Evolutionary conservation across 2,329 filamentous ascomycete genomes (phyloP).

Genomic region (Fusarium buharicum): DNA sequence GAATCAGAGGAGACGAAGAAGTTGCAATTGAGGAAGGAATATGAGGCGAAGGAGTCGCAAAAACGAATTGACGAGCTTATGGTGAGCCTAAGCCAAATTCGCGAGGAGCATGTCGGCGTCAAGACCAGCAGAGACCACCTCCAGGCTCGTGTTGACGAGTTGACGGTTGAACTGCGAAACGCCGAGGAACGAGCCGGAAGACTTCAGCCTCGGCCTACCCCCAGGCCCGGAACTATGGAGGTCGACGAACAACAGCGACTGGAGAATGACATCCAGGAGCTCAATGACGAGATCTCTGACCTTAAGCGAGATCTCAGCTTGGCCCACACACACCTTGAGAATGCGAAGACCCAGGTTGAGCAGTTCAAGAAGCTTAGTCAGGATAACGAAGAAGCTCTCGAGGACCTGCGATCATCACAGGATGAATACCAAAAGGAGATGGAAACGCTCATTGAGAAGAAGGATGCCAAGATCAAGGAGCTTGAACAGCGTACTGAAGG

Average conservation of each 20-base stretch:
- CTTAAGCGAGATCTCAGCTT: constrained; percentile 88
- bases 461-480: constrained; percentile 82
- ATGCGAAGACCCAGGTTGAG: constrained; percentile 81
- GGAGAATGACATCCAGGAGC: constrained; percentile 77
- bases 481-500: constrained; percentile 86
- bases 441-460: constrained; percentile 78
- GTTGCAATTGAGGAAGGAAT: constrained; percentile 84
- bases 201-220: constrained; percentile 81
- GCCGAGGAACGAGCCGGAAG: constrained; percentile 88
- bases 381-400: constrained; percentile 85
- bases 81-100: constrained; percentile 78
- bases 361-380: constrained; percentile 91
- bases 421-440: constrained; percentile 91
- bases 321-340: constrained; percentile 81
- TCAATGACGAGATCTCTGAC: constrained; percentile 84
- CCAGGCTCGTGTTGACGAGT: constrained; percentile 86
- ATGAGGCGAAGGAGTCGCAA: constrained; percentile 86
- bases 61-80: constrained; percentile 94
- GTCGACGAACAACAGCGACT: constrained; percentile 58
- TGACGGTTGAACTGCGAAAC: constrained; percentile 86
- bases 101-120: constrained; percentile 85
- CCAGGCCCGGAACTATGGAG: constrained; percentile 61
- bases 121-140: constrained; percentile 92
- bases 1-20: constrained; percentile 89
- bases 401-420: constrained; percentile 80